Evolutionary conservation across 2,329 filamentous ascomycete species (phyloP).

Genomic region (Fusarium graminum): DNA sequence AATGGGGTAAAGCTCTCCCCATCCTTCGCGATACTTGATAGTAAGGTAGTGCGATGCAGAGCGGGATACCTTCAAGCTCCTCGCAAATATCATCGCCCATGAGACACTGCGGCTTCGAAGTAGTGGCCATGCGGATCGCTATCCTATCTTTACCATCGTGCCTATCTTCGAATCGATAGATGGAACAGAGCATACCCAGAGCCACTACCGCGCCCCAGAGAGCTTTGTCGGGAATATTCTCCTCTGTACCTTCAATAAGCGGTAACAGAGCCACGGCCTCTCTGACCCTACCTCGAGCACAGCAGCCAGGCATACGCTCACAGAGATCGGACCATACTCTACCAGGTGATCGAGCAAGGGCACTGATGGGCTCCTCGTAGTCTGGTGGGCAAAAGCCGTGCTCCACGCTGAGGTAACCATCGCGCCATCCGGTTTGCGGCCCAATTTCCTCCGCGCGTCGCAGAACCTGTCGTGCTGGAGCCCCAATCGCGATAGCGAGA

Average conservation of each 20-base stretch:
- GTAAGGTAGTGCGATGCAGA: conserved; percentile 63
- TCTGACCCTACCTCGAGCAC: conserved; percentile 63
- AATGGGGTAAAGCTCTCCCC: conserved; percentile 65
- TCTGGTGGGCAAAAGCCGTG: conserved; percentile 66
- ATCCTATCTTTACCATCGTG: conserved; percentile 67
- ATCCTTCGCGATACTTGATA: conserved; percentile 64
- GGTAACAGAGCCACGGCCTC: conserved; percentile 64
- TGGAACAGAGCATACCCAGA: conserved; percentile 65
- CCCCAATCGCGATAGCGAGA: conserved; percentile 65
- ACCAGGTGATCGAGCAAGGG: conserved; percentile 60
- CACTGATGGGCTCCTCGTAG: conserved; percentile 62
- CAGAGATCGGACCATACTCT: conserved; percentile 68
- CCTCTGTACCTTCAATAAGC: conserved; percentile 62
- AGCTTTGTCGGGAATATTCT: conserved; percentile 64
- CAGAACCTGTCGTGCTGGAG: conserved; percentile 67
- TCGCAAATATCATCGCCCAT: conserved; percentile 66
- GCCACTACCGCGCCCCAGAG: conserved; percentile 67
- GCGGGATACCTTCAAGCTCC: conserved; percentile 63
- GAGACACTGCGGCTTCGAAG: conserved; percentile 54
- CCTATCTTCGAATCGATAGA: conserved; percentile 66
- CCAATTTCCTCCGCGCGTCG: conserved; percentile 67
- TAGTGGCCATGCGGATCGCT: conserved; percentile 48
- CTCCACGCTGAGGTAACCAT: conserved; percentile 56
- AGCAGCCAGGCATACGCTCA: conserved; percentile 66
- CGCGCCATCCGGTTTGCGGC: conserved; percentile 63